These are phyloP conservation scores for Kwoniella shandongensis DNA, from an alignment of 768 basidiomycete species.

Conservation along the genomic window DNA sequence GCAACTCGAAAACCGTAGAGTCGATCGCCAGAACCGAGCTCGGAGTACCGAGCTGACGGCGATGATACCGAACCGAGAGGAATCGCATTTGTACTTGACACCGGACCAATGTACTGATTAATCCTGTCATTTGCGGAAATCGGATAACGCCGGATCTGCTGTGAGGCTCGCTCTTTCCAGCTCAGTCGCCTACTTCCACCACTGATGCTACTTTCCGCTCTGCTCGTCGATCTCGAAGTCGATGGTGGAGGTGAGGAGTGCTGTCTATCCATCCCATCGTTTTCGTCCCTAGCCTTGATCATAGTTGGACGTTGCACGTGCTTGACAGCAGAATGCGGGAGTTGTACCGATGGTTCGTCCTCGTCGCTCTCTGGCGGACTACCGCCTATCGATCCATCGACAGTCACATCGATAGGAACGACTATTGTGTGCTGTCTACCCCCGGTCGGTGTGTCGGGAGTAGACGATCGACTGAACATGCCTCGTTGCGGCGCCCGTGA, in stretches of 20 bases:
- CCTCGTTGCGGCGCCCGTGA: no score
- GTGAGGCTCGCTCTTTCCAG: neutral
- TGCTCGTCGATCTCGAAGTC: neutral
- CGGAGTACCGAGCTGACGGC: neutral
- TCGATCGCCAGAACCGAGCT: neutral
- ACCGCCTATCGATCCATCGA: conserved; percentile 21
- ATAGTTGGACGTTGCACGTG: conserved; percentile 35
- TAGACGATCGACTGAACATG: no score
- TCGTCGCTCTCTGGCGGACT: conserved; percentile 44
- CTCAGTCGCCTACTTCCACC: neutral
- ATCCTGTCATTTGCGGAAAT: neutral
- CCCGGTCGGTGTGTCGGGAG: no score
- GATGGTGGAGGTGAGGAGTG: neutral
- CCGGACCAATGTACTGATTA: neutral
- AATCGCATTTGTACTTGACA: neutral
- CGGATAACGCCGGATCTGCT: neutral
- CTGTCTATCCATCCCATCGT: neutral
- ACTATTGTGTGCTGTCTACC: conserved; percentile 1
- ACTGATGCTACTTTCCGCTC: neutral
- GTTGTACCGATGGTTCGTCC: conserved; percentile 35
- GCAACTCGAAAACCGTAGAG: neutral
- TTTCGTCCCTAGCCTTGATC: conserved; percentile 4
- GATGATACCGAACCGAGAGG: neutral
- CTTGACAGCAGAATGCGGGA: conserved; percentile 41
- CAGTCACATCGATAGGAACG: conserved; percentile 9